Evolutionary conservation across 2,329 filamentous ascomycete species (phyloP).

Genomic region (Colletotrichum tanaceti): DNA sequence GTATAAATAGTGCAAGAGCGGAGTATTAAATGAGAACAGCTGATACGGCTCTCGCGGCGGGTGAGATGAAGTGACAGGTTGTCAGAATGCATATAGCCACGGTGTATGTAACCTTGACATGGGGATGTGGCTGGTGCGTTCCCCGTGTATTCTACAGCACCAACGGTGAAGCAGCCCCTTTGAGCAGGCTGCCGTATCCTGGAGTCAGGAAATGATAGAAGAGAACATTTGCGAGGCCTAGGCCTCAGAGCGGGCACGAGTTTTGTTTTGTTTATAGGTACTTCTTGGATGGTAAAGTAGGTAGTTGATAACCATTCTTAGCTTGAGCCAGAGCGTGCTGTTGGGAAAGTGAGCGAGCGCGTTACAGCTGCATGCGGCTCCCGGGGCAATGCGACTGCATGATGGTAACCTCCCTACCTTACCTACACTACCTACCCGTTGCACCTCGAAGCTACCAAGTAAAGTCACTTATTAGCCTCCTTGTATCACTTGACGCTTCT

Average conservation of each 20-base stretch:
- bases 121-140: not conserved
- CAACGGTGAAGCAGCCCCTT: not conserved
- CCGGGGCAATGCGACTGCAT: constrained; percentile 8
- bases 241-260: too few relatives aligned
- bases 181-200: not conserved
- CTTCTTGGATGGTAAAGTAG: too few relatives aligned
- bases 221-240: too few relatives aligned
- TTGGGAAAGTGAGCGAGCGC: constrained; percentile 1
- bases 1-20: constrained; percentile 21
- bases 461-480: constrained; percentile 13
- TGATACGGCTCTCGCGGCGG: not conserved
- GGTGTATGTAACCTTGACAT: not conserved
- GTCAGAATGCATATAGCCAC: not conserved
- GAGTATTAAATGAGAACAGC: constrained; percentile 1
- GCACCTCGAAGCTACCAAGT: not conserved
- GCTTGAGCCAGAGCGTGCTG: constrained; percentile 10
- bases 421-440: not conserved
- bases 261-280: too few relatives aligned
- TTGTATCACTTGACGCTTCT: not conserved
- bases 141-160: not conserved
- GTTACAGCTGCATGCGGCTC: constrained; percentile 10
- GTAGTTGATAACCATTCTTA: too few relatives aligned
- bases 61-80: not conserved
- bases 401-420: not conserved
- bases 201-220: too few relatives aligned